Evolutionary conservation across 2,329 filamentous ascomycete genomes (phyloP).

Genomic region (Fusarium floridanum): DNA sequence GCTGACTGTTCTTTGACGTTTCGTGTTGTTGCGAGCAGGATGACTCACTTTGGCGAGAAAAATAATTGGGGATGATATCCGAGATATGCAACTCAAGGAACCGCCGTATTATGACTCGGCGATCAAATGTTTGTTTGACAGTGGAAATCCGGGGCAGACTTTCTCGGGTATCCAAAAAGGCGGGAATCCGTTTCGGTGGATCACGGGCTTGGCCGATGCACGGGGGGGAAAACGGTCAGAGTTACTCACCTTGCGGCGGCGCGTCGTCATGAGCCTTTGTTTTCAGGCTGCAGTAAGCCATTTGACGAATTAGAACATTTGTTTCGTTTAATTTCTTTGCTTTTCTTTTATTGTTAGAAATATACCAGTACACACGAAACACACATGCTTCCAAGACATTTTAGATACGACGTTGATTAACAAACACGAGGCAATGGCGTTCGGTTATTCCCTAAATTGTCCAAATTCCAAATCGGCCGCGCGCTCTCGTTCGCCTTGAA

Average conservation of each 20-base stretch:
- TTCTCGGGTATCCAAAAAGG: slow-evolving; percentile 7
- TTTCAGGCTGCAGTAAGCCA: slow-evolving; percentile 28
- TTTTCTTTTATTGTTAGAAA: background rate
- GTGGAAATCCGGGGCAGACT: slow-evolving; percentile 25
- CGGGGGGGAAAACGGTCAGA: slow-evolving; percentile 16
- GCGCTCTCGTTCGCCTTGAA: background rate
- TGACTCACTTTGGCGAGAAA: slow-evolving; percentile 24
- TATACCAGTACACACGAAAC: background rate
- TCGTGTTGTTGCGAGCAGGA: background rate
- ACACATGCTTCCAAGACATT: background rate
- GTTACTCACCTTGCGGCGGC: slow-evolving; percentile 30
- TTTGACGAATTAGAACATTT: slow-evolving; percentile 5
- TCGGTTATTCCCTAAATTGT: background rate
- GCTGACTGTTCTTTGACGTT: slow-evolving; percentile 5
- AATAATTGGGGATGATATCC: slow-evolving; percentile 5
- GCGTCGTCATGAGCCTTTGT: background rate
- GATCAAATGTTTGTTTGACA: background rate
- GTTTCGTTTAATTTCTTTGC: background rate
- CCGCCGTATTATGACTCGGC: slow-evolving; percentile 19
- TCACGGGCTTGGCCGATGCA: slow-evolving; percentile 46
- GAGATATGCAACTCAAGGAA: slow-evolving; percentile 14
- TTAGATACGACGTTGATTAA: background rate
- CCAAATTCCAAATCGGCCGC: background rate
- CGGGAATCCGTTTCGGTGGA: slow-evolving; percentile 4
- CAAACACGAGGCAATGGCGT: background rate